Conservation (phyloP, 768 basidiomycete species). For the Lactarius quietus region DNA sequence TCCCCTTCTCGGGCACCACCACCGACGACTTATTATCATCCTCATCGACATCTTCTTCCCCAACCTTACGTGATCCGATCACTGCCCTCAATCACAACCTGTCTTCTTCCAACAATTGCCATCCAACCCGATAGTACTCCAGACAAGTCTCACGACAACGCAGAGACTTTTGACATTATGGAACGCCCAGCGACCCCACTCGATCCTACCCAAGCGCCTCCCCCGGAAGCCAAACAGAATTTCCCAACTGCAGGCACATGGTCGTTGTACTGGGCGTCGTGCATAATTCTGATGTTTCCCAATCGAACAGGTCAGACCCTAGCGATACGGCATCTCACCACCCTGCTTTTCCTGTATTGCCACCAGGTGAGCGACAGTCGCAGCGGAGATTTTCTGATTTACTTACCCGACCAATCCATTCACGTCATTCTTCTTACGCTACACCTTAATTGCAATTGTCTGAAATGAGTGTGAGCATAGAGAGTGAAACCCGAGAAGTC, state of each 20-base stretch:
- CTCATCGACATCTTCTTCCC: neutral
- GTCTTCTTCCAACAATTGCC: constrained; percentile 3
- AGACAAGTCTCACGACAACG: neutral
- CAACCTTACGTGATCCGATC: constrained; percentile 15
- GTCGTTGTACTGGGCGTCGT: constrained; percentile 84
- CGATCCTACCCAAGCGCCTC: too few species aligned
- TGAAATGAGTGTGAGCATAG: constrained; percentile 8
- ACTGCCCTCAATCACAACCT: constrained; percentile 23
- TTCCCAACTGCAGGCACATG: constrained; percentile 74
- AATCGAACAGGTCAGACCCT: constrained; percentile 24
- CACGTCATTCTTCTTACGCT: constrained; percentile 24
- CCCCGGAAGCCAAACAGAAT: constrained; percentile 34
- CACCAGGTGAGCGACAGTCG: constrained; percentile 9
- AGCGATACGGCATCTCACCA: neutral
- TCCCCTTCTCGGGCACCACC: constrained; percentile 6
- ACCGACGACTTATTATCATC: constrained; percentile 10
- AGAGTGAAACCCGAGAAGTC: constrained; percentile 11
- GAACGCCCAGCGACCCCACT: constrained; percentile 17
- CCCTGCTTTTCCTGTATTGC: constrained; percentile 11
- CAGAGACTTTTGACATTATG: constrained; percentile 19
- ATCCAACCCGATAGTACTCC: constrained; percentile 4
- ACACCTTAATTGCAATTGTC: constrained; percentile 17
- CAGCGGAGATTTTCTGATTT: constrained; percentile 20
- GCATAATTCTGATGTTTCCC: constrained; percentile 65
- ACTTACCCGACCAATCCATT: too few species aligned